Conservation (phyloP, 257 asterid species). For the Fraxinus americana region DNA sequence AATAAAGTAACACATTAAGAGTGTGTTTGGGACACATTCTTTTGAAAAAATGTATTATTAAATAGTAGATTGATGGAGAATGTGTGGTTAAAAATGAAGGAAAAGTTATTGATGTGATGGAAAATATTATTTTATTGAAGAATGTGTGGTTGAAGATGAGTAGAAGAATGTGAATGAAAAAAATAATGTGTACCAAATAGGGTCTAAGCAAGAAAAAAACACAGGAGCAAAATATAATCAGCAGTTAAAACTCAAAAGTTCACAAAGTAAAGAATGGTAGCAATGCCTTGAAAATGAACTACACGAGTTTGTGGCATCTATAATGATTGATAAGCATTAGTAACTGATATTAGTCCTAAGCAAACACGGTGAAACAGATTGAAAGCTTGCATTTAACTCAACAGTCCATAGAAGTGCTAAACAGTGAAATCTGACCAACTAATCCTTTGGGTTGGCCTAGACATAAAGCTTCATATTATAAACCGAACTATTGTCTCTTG, state of each 20-base stretch:
- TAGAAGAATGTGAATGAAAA: no score
- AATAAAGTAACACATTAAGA: neutral
- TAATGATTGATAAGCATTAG: neutral
- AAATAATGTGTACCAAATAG: no score
- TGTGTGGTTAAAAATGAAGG: no score
- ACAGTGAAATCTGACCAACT: conserved; percentile 8
- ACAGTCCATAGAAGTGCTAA: conserved; percentile 3
- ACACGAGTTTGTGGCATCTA: neutral
- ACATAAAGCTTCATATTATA: conserved; percentile 5
- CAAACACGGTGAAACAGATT: conserved; percentile 4
- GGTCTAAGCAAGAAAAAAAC: neutral
- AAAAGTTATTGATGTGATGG: no score
- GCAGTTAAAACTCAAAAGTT: neutral
- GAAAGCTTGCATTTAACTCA: neutral
- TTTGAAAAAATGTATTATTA: no score
- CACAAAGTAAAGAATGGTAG: neutral
- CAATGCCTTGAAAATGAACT: neutral
- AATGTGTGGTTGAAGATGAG: no score
- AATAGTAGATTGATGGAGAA: no score
- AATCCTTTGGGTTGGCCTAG: neutral
- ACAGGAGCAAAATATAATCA: neutral
- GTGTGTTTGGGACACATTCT: no score
- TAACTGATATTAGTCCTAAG: conserved; percentile 6
- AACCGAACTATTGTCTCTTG: neutral
- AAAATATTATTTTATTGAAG: no score